A percentile compares a stretch with the other conserved stretches of the same genome.
phyloP scores from a whole-genome alignment of 176 grass and related monocot genomes.

The Triticum timopheevii region DNA sequence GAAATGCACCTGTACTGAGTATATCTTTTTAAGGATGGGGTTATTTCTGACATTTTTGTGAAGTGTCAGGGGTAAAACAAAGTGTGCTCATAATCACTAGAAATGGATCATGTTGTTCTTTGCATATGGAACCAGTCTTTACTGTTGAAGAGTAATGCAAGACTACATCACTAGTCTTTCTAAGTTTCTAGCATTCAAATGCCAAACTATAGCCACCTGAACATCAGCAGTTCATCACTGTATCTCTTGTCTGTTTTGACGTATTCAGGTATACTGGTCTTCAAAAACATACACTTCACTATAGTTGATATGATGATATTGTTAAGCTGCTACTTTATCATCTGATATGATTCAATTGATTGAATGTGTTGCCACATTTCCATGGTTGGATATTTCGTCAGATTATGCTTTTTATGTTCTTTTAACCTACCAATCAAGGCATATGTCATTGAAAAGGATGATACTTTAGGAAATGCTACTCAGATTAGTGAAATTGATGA shows the following conservation, averaged over 20 bases:
- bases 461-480: background rate
- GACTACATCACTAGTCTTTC: background rate
- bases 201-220: background rate
- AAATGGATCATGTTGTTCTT: background rate
- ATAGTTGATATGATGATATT: background rate
- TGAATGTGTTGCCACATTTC: background rate
- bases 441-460: background rate
- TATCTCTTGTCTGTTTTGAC: background rate
- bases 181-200: background rate
- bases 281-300: background rate
- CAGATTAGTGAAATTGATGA: background rate
- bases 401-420: background rate
- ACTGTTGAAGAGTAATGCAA: background rate
- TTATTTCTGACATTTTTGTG: constrained; percentile 1
- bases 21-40: background rate
- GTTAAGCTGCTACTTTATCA: background rate
- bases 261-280: background rate
- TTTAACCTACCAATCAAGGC: background rate
- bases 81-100: background rate
- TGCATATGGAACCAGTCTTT: background rate
- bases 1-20: background rate
- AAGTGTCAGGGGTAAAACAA: background rate
- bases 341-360: background rate
- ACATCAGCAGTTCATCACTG: background rate
- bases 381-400: background rate